phyloP scores from a whole-genome alignment of 139 green algal genomes.

The Axilococcus clingmanii region DNA sequence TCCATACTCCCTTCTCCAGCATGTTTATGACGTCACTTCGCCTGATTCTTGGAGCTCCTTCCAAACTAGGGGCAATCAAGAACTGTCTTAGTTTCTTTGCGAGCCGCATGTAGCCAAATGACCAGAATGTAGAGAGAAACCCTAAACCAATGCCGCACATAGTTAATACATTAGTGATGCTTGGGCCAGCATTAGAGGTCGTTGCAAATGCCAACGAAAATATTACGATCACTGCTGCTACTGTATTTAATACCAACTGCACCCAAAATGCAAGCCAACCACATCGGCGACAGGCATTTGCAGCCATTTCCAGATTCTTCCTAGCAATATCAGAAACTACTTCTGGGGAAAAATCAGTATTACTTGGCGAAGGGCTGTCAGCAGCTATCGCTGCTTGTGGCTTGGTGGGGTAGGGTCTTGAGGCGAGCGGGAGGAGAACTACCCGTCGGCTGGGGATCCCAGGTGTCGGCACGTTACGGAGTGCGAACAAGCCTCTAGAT shows the following conservation, averaged over 20 bases:
- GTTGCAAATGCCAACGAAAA: slow-evolving; percentile 94
- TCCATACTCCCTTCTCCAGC: slow-evolving; percentile 54
- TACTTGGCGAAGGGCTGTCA: no score
- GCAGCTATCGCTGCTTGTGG: no score
- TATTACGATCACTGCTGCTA: slow-evolving; percentile 83
- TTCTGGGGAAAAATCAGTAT: no score
- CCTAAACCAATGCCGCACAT: slow-evolving; percentile 81
- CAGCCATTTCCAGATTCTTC: slow-evolving; percentile 26
- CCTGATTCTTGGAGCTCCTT: slow-evolving; percentile 32
- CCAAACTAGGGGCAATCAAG: slow-evolving; percentile 35
- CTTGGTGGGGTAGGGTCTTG: no score
- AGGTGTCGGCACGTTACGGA: no score
- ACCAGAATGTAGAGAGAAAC: slow-evolving; percentile 89
- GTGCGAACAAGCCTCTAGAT: no score
- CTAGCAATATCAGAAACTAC: slow-evolving; percentile 30
- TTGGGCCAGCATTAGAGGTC: slow-evolving; percentile 70
- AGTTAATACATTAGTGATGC: slow-evolving; percentile 81
- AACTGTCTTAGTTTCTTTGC: slow-evolving; percentile 52
- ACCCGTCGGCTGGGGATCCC: no score
- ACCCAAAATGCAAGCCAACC: slow-evolving; percentile 92
- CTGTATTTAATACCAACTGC: slow-evolving; percentile 81
- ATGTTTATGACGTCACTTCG: slow-evolving; percentile 49
- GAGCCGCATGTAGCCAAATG: slow-evolving; percentile 72
- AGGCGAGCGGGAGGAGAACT: no score
- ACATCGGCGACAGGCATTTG: slow-evolving; percentile 34